A percentile compares a stretch with the other conserved stretches of the same genome.
These are phyloP conservation scores for Ceratocystis harringtonii DNA, from an alignment of 2,329 filamentous ascomycete genomes.

Conservation along the genomic window DNA sequence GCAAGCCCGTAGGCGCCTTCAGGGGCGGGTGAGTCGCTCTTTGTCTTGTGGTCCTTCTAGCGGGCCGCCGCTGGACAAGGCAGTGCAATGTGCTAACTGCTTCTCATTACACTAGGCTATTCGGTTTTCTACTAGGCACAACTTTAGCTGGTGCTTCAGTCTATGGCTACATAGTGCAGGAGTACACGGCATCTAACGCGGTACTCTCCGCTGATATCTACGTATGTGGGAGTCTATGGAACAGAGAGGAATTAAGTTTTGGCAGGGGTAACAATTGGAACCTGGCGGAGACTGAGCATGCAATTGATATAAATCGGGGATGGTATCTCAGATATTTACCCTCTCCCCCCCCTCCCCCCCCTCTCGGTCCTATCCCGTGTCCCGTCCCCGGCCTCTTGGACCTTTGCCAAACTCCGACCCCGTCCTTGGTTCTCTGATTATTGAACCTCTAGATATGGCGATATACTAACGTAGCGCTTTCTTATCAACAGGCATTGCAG, in stretches of 20 bases:
- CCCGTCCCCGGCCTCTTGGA: not conserved
- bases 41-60: not conserved
- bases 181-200: slow-evolving; percentile 89
- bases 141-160: slow-evolving; percentile 64
- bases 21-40: slow-evolving; percentile 39
- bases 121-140: slow-evolving; percentile 81
- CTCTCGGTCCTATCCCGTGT: not conserved
- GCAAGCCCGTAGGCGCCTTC: slow-evolving; percentile 45
- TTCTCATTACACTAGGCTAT: slow-evolving; percentile 42
- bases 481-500: slow-evolving; percentile 51
- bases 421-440: not conserved
- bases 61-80: not conserved
- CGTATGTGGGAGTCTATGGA: slow-evolving; percentile 1
- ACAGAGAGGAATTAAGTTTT: not conserved
- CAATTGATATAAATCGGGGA: not conserved
- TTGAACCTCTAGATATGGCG: not conserved
- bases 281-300: not conserved
- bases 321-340: not conserved
- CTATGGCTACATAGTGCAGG: slow-evolving; percentile 84
- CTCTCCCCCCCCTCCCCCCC: not conserved
- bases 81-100: not conserved
- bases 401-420: not conserved
- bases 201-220: slow-evolving; percentile 37
- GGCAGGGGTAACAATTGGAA: not conserved
- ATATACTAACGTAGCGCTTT: slow-evolving; percentile 18